phyloP scores from a whole-genome alignment of 306 rosid genomes.

The Quercus gilva region DNA sequence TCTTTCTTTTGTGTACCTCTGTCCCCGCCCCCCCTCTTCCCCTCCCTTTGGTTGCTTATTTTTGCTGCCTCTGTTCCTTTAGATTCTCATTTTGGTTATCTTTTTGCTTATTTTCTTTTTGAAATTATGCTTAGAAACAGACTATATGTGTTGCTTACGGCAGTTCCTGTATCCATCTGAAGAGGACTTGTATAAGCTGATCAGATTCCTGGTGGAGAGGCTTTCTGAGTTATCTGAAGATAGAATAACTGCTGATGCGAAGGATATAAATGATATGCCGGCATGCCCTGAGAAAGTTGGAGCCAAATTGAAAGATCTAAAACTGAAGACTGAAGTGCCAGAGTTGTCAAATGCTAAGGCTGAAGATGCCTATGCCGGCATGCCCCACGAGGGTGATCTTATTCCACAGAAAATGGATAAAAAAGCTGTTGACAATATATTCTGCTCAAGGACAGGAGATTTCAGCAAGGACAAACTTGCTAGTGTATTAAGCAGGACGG shows the following conservation, averaged over 20 bases:
- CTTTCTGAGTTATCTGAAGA: constrained; percentile 44
- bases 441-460: constrained; percentile 32
- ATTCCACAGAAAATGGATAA: constrained; percentile 10
- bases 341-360: constrained; percentile 16
- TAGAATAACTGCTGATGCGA: constrained; percentile 25
- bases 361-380: constrained; percentile 13
- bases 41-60: not conserved
- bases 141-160: constrained; percentile 56
- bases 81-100: constrained; percentile 16
- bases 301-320: constrained; percentile 35
- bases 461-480: constrained; percentile 16
- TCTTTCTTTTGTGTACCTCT: not conserved
- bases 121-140: constrained; percentile 46
- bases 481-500: not conserved
- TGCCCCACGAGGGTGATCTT: constrained; percentile 2
- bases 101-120: constrained; percentile 30
- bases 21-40: too few relatives aligned
- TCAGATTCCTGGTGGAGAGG: constrained; percentile 52
- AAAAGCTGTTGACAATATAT: constrained; percentile 9
- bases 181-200: constrained; percentile 53
- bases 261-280: not conserved
- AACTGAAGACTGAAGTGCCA: constrained; percentile 31
- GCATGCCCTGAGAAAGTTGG: constrained; percentile 14
- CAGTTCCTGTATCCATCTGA: constrained; percentile 75
- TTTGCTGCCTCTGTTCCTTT: constrained; percentile 9